Percentiles rank a stretch among this genome's conserved stretches.
Evolutionary conservation across 306 rosid species (phyloP).

Genomic region (Rosa persica): DNA sequence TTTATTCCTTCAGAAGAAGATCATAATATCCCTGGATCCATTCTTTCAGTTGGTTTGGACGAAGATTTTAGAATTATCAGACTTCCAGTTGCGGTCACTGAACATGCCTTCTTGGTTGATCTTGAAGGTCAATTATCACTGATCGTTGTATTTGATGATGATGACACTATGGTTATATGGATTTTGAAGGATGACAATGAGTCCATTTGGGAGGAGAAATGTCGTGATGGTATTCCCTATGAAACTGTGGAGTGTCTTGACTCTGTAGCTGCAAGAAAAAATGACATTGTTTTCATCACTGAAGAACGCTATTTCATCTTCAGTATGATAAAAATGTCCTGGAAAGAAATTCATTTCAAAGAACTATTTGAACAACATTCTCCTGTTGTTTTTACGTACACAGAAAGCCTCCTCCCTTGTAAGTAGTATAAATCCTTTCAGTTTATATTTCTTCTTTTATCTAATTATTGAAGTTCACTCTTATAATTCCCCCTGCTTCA

Average conservation of each 20-base stretch:
- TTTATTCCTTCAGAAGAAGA: constrained; percentile 26
- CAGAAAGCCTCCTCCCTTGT: constrained; percentile 31
- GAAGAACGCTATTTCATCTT: constrained; percentile 1
- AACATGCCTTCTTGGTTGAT: constrained; percentile 17
- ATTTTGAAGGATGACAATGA: not conserved
- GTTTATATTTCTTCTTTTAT: not conserved
- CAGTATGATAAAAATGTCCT: not conserved
- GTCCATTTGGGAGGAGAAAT: constrained; percentile 23
- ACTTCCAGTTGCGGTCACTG: constrained; percentile 19
- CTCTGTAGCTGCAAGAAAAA: constrained; percentile 17
- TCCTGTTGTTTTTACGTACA: constrained; percentile 19
- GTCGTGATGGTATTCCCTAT: constrained; percentile 13
- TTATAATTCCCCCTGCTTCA: not conserved
- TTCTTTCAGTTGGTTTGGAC: constrained; percentile 27
- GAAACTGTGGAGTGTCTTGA: constrained; percentile 7
- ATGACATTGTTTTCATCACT: constrained; percentile 26
- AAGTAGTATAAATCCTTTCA: constrained; percentile 9
- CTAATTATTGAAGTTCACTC: not conserved
- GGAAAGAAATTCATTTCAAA: constrained; percentile 13
- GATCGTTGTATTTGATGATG: constrained; percentile 23
- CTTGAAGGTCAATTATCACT: constrained; percentile 26
- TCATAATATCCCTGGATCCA: constrained; percentile 2
- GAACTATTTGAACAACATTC: not conserved
- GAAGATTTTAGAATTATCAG: constrained; percentile 11
- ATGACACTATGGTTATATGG: constrained; percentile 10